These are phyloP conservation scores for Lactifluus hygrophoroides DNA, from an alignment of 768 basidiomycete genomes.

Conservation along the genomic window DNA sequence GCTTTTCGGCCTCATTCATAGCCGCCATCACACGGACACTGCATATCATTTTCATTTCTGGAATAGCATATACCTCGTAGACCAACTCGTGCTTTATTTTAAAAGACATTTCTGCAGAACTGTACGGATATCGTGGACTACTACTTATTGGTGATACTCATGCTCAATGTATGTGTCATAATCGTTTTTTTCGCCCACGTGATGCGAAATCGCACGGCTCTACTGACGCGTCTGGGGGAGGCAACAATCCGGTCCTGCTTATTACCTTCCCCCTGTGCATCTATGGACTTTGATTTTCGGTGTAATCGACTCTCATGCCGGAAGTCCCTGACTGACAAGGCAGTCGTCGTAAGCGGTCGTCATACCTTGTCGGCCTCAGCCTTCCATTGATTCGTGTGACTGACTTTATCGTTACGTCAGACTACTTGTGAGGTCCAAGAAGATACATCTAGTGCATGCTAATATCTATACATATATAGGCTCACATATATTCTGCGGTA, in stretches of 20 bases:
- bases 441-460: neutral
- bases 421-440: constrained; percentile 42
- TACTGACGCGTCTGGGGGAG: neutral
- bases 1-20: constrained; percentile 1
- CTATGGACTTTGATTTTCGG: constrained; percentile 69
- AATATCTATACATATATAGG: constrained; percentile 34
- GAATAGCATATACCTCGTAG: constrained; percentile 12
- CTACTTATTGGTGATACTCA: neutral
- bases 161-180: constrained; percentile 1
- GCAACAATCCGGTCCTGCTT: neutral
- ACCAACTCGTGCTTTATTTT: constrained; percentile 9
- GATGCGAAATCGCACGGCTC: neutral
- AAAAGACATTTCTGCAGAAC: constrained; percentile 2
- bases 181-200: constrained; percentile 1
- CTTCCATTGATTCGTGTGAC: neutral
- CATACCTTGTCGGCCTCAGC: neutral
- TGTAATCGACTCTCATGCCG: constrained; percentile 78
- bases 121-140: constrained; percentile 10
- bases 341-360: constrained; percentile 62
- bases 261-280: neutral
- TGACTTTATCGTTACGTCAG: constrained; percentile 28
- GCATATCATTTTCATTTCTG: constrained; percentile 1
- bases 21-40: neutral
- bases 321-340: constrained; percentile 59
- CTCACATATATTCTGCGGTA: constrained; percentile 83